Conservation (phyloP, 2,329 filamentous ascomycete species). For the Curvularia lunata region DNA sequence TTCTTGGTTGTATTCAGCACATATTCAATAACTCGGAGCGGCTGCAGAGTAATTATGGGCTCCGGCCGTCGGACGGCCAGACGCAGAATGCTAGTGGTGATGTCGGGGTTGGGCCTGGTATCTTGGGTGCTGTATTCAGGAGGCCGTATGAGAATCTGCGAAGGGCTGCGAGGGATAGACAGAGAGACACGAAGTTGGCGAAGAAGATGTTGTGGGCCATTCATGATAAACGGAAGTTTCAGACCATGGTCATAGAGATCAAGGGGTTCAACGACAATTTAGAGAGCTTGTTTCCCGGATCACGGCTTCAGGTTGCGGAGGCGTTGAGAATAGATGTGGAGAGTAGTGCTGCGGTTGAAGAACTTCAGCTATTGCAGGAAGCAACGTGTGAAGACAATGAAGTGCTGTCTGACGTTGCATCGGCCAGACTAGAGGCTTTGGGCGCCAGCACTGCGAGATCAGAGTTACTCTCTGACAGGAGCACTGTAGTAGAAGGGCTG, state of each 20-base stretch:
- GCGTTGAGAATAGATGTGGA: neutral
- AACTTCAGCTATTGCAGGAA: slow-evolving; percentile 2
- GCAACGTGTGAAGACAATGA: neutral
- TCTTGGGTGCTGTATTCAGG: neutral
- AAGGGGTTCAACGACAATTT: neutral
- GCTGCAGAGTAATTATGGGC: neutral
- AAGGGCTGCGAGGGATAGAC: slow-evolving; percentile 1
- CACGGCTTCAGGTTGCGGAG: slow-evolving; percentile 2
- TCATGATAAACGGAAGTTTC: slow-evolving; percentile 1
- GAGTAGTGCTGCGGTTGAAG: neutral
- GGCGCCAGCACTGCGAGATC: neutral
- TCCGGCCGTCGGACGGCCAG: neutral
- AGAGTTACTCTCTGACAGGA: neutral
- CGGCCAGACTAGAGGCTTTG: neutral
- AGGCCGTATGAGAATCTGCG: slow-evolving; percentile 1
- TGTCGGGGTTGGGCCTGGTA: neutral
- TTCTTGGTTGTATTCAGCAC: neutral
- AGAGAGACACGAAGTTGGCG: neutral
- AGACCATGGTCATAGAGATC: neutral
- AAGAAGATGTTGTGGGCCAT: neutral
- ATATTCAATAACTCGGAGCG: neutral
- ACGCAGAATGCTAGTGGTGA: neutral
- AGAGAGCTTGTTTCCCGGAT: slow-evolving; percentile 1
- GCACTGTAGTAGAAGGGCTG: slow-evolving; percentile 1
- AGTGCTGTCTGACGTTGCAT: neutral